Conservation (phyloP, 108 stramenopile genomes). For the Nitzschia inconspicua region DNA sequence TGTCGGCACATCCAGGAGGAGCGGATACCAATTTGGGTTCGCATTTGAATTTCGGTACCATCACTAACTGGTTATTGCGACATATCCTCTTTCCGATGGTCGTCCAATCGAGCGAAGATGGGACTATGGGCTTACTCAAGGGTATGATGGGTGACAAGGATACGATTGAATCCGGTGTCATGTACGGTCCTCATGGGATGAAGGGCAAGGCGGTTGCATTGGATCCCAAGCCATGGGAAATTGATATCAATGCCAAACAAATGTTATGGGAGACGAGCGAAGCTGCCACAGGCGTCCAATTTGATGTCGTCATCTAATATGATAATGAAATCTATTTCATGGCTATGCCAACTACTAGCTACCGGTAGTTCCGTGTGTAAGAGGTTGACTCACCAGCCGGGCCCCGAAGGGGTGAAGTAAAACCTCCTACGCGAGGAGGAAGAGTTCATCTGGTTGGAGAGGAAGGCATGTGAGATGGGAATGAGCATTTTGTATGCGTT, state of each 20-base stretch:
- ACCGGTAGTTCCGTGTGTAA: too few relatives aligned
- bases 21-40: conserved; percentile 1
- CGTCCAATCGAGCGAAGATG: conserved; percentile 17
- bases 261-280: conserved; percentile 21
- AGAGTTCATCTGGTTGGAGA: too few relatives aligned
- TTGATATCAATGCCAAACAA: conserved; percentile 1
- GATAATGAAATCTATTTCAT: too few relatives aligned
- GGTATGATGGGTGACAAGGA: conserved; percentile 5
- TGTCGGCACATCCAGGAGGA: conserved; percentile 2
- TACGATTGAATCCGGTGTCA: not conserved
- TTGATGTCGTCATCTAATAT: conserved; percentile 10
- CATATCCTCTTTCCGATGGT: not conserved
- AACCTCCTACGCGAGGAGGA: too few relatives aligned
- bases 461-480: too few relatives aligned
- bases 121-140: conserved; percentile 18
- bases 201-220: conserved; percentile 1
- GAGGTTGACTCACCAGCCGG: too few relatives aligned
- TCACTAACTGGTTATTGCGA: not conserved
- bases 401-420: too few relatives aligned
- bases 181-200: conserved; percentile 11
- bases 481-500: too few relatives aligned
- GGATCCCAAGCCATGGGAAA: conserved; percentile 8
- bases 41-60: not conserved
- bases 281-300: conserved; percentile 15
- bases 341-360: too few relatives aligned